Conservation (phyloP, 371 early-diverging fungal genomes). For the Mucor mucedo region DNA sequence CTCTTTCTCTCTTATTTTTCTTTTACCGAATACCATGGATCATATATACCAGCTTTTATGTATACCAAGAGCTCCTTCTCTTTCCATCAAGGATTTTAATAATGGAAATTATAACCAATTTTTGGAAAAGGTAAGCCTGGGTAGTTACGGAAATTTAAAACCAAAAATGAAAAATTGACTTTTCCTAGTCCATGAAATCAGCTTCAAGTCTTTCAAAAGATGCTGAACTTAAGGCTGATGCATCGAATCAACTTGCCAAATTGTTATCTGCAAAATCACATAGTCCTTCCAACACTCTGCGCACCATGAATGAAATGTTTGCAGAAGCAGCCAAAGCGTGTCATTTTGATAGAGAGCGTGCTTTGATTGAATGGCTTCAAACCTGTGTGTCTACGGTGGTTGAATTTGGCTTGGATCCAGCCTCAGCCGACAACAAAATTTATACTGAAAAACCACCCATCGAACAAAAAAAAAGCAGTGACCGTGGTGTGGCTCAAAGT, state of each 20-base stretch:
- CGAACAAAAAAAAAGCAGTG: constrained; percentile 1
- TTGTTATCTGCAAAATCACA: constrained; percentile 37
- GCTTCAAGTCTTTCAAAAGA: constrained; percentile 25
- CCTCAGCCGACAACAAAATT: neutral
- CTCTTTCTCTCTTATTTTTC: neutral
- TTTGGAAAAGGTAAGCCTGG: constrained; percentile 13
- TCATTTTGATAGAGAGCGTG: constrained; percentile 34
- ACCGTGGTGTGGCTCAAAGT: constrained; percentile 1
- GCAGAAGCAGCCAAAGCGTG: constrained; percentile 34
- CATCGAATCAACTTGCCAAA: constrained; percentile 26
- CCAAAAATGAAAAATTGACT: neutral
- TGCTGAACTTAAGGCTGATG: constrained; percentile 23
- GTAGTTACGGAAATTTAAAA: constrained; percentile 6
- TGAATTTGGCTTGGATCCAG: constrained; percentile 27
- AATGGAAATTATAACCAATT: constrained; percentile 22
- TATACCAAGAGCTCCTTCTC: constrained; percentile 24
- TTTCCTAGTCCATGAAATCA: constrained; percentile 28
- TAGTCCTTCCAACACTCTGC: constrained; percentile 36
- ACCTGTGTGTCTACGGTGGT: constrained; percentile 43
- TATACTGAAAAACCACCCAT: constrained; percentile 19
- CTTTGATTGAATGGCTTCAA: constrained; percentile 48
- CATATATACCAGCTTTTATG: constrained; percentile 28
- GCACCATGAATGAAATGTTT: constrained; percentile 40
- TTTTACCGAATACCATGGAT: constrained; percentile 10
- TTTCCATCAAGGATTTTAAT: constrained; percentile 24